These are phyloP conservation scores for Aspergillus bombycis DNA, from an alignment of 2,329 filamentous ascomycete genomes.

Conservation along the genomic window DNA sequence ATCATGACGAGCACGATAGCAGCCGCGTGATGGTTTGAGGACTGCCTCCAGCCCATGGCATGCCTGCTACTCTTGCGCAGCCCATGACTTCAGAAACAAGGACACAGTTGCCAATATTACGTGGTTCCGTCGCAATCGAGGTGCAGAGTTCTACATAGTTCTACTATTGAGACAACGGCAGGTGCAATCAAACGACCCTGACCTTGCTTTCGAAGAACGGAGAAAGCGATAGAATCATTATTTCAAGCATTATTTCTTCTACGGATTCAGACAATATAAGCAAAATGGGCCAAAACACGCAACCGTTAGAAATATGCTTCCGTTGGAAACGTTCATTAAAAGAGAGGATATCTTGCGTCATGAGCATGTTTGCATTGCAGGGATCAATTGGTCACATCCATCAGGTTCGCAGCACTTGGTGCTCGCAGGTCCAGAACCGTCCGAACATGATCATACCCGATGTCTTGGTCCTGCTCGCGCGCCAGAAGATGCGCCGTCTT, in stretches of 20 bases:
- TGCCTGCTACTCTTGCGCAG: neutral
- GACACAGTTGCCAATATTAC: neutral
- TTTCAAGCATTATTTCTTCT: too few species aligned
- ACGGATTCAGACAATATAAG: too few species aligned
- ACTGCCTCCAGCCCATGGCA: neutral
- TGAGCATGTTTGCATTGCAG: too few species aligned
- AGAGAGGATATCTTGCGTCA: neutral
- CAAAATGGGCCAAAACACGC: neutral
- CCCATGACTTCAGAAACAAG: neutral
- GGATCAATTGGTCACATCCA: neutral
- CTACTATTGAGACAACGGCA: neutral
- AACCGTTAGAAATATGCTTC: neutral
- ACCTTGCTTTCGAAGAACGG: neutral
- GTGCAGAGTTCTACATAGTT: fast-evolving
- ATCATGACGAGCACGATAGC: neutral
- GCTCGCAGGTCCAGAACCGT: constrained; percentile 22
- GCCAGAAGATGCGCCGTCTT: constrained; percentile 49
- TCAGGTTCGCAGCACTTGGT: neutral
- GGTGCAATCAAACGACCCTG: neutral
- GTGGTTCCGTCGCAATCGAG: too few species aligned
- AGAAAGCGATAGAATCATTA: neutral
- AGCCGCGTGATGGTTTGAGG: neutral
- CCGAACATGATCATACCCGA: constrained; percentile 27
- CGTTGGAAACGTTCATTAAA: neutral
- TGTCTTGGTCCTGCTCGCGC: constrained; percentile 19